Evolutionary conservation across 352 stramenopile genomes (phyloP), one percentile per base, ranked within the genome.

Genomic region (Phytophthora sojae): DNA sequence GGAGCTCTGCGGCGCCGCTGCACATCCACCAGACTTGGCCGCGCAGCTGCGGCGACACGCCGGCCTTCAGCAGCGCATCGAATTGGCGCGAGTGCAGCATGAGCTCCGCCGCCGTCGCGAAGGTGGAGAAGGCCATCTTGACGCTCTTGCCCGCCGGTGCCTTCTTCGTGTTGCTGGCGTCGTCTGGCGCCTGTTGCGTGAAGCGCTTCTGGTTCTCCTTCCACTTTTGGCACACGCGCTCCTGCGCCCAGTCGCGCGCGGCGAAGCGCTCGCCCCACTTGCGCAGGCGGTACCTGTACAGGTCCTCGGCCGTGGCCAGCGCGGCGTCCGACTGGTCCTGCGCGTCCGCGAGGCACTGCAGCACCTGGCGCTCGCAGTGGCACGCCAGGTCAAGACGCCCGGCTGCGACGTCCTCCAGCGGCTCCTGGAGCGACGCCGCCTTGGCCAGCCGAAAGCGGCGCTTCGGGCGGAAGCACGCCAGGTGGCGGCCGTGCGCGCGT

Each of bases 11-110:
- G 0, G 86, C 89, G 5, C 87, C 88, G 56, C 83, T 92, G 71
- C 86, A 95, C 66, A 91, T 79, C 80, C 84, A 95, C 90, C 90
- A 97, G 57, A 97, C 83, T 19, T 86, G 75, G 8, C 89, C 89
- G 12, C 90, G 85, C 17, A 89, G 60, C 3, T 85, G 76, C 3
- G 87, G 81, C 6, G 89, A 85, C 51, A 97, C 73, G 15, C 90
- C 90, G 0, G 81, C 64, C 42, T 76, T 85, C 42, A 96, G 21
- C 32, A 96, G 64, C 15, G 61, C 68, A 64, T 94, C 85, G 52
- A 94, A 90, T 58, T 94, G 87, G 44, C 77, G 79, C 29, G 82
- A 79, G 15, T 84, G 77, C 8, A 90, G 44, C 65, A 89, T 64
- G 32, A 65, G 50, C 61, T 92, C 83, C 5, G 86, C 86, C 3